Evolutionary conservation across 495 filamentous ascomycete genomes (phyloP).

Genomic region (Penicillium cataractarum): DNA sequence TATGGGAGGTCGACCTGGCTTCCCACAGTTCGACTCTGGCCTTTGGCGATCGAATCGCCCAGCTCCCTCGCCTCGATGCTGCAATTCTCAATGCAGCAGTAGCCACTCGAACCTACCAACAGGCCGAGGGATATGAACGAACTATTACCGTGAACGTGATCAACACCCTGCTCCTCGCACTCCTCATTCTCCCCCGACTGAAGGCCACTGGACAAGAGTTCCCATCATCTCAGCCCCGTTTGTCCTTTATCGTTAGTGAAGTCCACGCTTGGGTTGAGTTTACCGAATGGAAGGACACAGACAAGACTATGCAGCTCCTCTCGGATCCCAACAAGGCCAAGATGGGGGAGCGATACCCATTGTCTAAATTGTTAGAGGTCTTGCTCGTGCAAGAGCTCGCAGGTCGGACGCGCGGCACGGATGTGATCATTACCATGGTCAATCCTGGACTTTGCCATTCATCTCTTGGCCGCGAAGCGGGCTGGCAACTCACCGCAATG

Average conservation of each 20-base stretch:
- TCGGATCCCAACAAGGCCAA: slow-evolving; percentile 33
- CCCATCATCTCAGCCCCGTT: slow-evolving; percentile 24
- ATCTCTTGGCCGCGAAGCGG: slow-evolving; percentile 40
- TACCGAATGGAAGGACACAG: slow-evolving; percentile 32
- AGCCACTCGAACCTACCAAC: slow-evolving; percentile 25
- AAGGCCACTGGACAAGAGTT: slow-evolving; percentile 31
- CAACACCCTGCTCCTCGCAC: slow-evolving; percentile 48
- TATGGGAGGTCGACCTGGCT: slow-evolving; percentile 60
- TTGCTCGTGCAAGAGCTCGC: slow-evolving; percentile 53
- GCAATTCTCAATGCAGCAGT: slow-evolving; percentile 53
- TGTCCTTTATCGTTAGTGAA: slow-evolving; percentile 45
- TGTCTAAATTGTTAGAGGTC: slow-evolving; percentile 57
- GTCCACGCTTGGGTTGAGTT: slow-evolving; percentile 41
- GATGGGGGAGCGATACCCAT: slow-evolving; percentile 44
- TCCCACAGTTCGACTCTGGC: slow-evolving; percentile 36
- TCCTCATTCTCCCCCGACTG: slow-evolving; percentile 49
- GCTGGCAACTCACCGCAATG: slow-evolving; percentile 17
- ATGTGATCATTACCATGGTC: slow-evolving; percentile 56
- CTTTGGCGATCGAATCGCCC: slow-evolving; percentile 44
- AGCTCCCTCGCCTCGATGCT: slow-evolving; percentile 43
- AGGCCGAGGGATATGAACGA: slow-evolving; percentile 47
- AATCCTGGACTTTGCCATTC: slow-evolving; percentile 58
- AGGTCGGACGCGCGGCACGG: slow-evolving; percentile 24
- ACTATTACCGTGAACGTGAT: slow-evolving; percentile 60
- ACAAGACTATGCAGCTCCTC: slow-evolving; percentile 36